Conservation (phyloP, 805 yeast genomes). For the Kodamaea kaohsiungensis region DNA sequence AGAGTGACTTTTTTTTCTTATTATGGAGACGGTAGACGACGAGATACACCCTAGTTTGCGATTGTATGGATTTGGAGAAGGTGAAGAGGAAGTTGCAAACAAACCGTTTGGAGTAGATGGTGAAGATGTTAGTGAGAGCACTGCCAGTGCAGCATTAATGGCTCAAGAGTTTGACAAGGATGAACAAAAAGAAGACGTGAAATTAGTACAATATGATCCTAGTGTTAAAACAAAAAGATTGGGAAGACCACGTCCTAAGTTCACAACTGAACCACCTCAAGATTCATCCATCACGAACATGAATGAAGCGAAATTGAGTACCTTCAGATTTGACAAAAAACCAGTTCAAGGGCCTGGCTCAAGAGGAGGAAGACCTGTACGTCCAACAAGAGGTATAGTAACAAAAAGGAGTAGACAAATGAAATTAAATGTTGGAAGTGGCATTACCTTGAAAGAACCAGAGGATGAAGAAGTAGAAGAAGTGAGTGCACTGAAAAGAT, state of each 20-base stretch:
- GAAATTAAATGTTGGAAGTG: constrained; percentile 6
- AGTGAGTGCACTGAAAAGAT: not conserved
- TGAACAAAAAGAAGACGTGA: constrained; percentile 6
- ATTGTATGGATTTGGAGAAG: constrained; percentile 1
- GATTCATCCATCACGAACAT: constrained; percentile 27
- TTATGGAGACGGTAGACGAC: not conserved
- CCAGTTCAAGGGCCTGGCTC: constrained; percentile 43
- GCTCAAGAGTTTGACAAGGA: not conserved
- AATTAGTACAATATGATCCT: constrained; percentile 35
- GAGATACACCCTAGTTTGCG: constrained; percentile 7
- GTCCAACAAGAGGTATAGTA: constrained; percentile 27
- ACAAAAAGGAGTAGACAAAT: constrained; percentile 10
- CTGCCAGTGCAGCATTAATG: not conserved
- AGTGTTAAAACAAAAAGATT: constrained; percentile 31
- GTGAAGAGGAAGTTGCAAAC: not conserved
- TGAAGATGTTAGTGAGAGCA: not conserved
- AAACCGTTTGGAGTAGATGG: not conserved
- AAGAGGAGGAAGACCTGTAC: constrained; percentile 33
- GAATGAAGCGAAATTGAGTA: constrained; percentile 31
- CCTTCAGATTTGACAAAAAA: constrained; percentile 33
- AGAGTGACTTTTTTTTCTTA: not conserved
- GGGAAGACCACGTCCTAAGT: constrained; percentile 35
- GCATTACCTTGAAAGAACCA: not conserved
- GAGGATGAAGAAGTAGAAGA: not conserved
- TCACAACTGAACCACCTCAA: constrained; percentile 20